A percentile compares a stretch with the other conserved stretches of the same genome.
Conservation (phyloP, 2,329 filamentous ascomycete species). For the Penicillium sp. region DNA sequence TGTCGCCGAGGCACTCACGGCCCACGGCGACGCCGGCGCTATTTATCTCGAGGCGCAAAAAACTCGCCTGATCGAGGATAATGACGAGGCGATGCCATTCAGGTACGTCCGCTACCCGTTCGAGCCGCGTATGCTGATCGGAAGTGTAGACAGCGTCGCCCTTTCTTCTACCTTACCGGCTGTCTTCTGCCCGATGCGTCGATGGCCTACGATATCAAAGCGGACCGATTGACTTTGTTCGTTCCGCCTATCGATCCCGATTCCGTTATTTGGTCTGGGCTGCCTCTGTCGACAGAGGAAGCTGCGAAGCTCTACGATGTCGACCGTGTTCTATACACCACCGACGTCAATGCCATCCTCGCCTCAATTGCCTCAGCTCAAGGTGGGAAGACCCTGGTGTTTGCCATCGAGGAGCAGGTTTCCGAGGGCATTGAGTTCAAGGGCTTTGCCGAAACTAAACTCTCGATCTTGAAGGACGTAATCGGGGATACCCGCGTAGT, state of each 20-base stretch:
- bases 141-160: conserved; percentile 69
- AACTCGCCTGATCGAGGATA: conserved; percentile 80
- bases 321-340: conserved; percentile 68
- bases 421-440: conserved; percentile 67
- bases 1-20: conserved; percentile 72
- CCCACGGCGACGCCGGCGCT: conserved; percentile 63
- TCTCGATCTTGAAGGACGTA: conserved; percentile 57
- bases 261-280: conserved; percentile 86
- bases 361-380: conserved; percentile 44
- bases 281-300: conserved; percentile 72
- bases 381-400: conserved; percentile 53
- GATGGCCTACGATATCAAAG: conserved; percentile 72
- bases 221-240: conserved; percentile 73
- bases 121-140: neutral
- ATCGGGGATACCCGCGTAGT: conserved; percentile 76
- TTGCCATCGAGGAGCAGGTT: conserved; percentile 74
- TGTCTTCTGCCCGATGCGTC: conserved; percentile 75
- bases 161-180: conserved; percentile 92
- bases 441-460: conserved; percentile 62
- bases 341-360: conserved; percentile 70
- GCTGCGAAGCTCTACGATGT: conserved; percentile 74
- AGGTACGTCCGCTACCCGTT: conserved; percentile 48
- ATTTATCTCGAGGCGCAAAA: conserved; percentile 86
- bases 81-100: conserved; percentile 76
- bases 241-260: conserved; percentile 85